Base-by-base conservation (phyloP, 208 protist genomes). In the Trypanosoma conorhini region DNA sequence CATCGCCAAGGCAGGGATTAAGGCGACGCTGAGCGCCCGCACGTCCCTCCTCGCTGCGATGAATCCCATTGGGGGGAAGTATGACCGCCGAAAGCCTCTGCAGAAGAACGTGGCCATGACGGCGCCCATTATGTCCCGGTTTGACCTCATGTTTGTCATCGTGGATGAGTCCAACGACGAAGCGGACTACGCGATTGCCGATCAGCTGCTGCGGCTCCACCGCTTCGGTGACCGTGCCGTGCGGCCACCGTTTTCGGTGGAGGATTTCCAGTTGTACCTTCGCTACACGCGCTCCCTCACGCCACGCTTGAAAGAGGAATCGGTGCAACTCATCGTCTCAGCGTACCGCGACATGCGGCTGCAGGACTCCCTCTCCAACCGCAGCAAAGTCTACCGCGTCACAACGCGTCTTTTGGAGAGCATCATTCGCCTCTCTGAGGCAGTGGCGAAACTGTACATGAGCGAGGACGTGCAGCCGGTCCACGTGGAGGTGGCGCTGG, bases 1-100 rank as follows among this genome's bases (percentile, higher is more conserved):
- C 31, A 92, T 99, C 55, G 99, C 99, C 28, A 99, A 99, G 85
- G 99, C 99, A n/a, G 99, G 99, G 63, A 99, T 99, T 80, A 99
- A 99, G 68, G 99, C 98, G 35, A 92, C 97, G 57, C 93, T 99
- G 12, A 99, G 99, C 82, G 98, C 98, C 0, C 88, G 99, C 44
- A 99, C 99, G 2, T 99, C 98, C 7, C 97, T 99, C 55, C 82
- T 99, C 5, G 99, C 99, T 17, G 97, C 98, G 26, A 99, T 99
- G 4, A 99, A 99, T 85, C 99, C 99, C 7, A 93, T 96, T 55
- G 92, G 99, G 70, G 68, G 99, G 99, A 87, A 99, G 99, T 78
- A 76, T 92, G 17, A 81, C 89, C 40, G 97, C 99, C 9, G 96
- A 99, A 55, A 99, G 99, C n/a, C n/a, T 77, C 86, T 99, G 51